Evolutionary conservation across 2,329 filamentous ascomycete genomes (phyloP), one percentile per base, ranked within the genome.

Genomic region (Parafenestella ontariensis): DNA sequence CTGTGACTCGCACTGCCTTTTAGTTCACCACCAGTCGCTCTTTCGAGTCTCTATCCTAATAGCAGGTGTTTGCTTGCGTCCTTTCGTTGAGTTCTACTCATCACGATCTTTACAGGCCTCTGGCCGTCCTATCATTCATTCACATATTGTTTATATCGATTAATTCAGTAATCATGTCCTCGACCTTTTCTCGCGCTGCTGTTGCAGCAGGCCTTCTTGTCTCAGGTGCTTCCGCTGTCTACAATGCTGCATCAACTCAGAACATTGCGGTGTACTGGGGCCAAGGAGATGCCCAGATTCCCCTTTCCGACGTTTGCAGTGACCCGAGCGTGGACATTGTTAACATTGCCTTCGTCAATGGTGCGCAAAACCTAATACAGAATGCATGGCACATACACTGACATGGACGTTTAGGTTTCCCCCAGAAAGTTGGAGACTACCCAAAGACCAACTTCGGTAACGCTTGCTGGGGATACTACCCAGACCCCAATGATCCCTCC

Each of bases 241-340:
- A 82, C 58, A 68, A 80, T 69, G 65, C 73, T 20, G 59, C 69
- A 43, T 70, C 76, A 8, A 79, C 76, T 48, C 76, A 73, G 34
- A 84, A 85, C 61, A 73, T 85, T 42, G 82, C 77, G 21, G 75
- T 83, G 40, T 85, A 85, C 72, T 85, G 79, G 76, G 84, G 84
- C 43, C 82, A 86, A 77, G 83, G 83, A 55, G 54, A 68, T 13
- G 50, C 75, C 49, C 83, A 86, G 60, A 69, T 74, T 20, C 74
- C 79, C 17, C 75, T 86, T 20, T 70, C 76, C 31, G 74, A 82
- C 45, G 82, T 83, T 60, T 87, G 84, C 70, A 64, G 77, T 33
- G 80, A 85, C 48, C 71, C 77, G 0, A 77, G 75, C 28, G 69
- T 84, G 52, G 84, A 86, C 58, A 81, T 86, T 44, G 82, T 87